Evolutionary conservation across 1,284 basidiomycete species (phyloP), one percentile per base, ranked within the genome.

Genomic region (Microbotryum silenes-acaulis): DNA sequence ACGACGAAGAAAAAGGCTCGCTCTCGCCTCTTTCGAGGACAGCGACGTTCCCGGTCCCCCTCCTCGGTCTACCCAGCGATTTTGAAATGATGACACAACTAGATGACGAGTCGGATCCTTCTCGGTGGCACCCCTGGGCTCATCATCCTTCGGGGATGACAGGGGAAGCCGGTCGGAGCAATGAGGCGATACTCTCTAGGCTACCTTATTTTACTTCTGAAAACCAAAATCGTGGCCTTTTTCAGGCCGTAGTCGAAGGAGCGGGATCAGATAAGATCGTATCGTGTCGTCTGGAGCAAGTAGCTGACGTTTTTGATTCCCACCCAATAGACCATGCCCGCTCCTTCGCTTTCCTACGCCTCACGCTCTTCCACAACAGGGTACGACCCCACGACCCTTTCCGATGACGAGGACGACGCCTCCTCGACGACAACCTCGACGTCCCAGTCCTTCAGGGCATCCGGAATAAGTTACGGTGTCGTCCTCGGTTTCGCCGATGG

Each of bases 81-180:
- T 50, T 21, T 29, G 0, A 33, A 53, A 53, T 33, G 51, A 53
- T 53, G 51, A 53, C 31, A 33, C 51, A 23, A 53, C 55, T 56
- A 61, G 64, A 66, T 62, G 64, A 66, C 64, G 64, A 66, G 64
- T 63, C 64, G 21, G 58, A 66, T 56, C 33, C 42, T 46, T 51
- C 54, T 61, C 61, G 61, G 62, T 61, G 64, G 61, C 56, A 59
- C 57, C 33, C 50, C 51, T 47, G 46, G 45, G 27, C 47, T 50
- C 27, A 57, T 56, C 61, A 61, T 59, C 56, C 52, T 31, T 23
- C n/a, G 23, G 57, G 56, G 45, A 9, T 60, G 58, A 37, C 20
- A 42, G 37, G 37, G 37, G 37, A 42, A 42, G 37, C 37, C 37
- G 37, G 37, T 42, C 16, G 37, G 37, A 42, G 37, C 37, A 42